Evolutionary conservation across 768 basidiomycete species (phyloP), one percentile per base, ranked within the genome.

Genomic region (Boletus rubescentipes): DNA sequence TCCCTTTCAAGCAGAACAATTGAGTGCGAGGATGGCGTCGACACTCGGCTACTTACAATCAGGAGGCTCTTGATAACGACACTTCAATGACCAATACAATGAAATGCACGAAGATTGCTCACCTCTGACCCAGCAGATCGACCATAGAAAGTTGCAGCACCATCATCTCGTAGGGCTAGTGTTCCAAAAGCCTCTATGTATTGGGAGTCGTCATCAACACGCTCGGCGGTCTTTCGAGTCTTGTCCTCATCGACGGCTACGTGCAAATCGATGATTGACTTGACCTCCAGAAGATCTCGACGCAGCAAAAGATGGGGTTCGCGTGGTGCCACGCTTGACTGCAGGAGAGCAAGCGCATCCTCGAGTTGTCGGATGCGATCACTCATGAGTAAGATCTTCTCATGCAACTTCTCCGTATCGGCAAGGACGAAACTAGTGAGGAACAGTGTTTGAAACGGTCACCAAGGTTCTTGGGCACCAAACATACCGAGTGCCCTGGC

Each of bases 61-160:
- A 84, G 67, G 23, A 84, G 66, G 57, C 81, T 83, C 82, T 84
- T 46, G 30, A 61, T 23, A 9, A 37, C 20, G 26, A n/a, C 7
- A 9, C 18, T 41, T 59, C 30, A 58, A 36, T 29, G 14, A 34
- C 23, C 41, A 37, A 18, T 18, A 18, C 32, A 46, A 49, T 68
- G 60, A 61, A 53, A 26, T 71, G 63, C 18, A 77, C 59, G 38
- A 32, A 63, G 6, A 23, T 40, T 51, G 72, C 83, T 44, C 53
- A 87, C 87, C 76, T 90, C 88, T 46, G 81, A 80, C 9, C 86
- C 86, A 30, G 85, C 86, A 44, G 85, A 85, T n/a, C 83, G 76
- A 18, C 86, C 86, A 62, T 85, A 87, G 58, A 88, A 88, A 4
- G 84, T 87, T 4, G 83, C 78, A 5, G 81, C 84, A 18, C 86